Conservation (phyloP, 179 eudicot species). For the Dionaea muscipula region DNA sequence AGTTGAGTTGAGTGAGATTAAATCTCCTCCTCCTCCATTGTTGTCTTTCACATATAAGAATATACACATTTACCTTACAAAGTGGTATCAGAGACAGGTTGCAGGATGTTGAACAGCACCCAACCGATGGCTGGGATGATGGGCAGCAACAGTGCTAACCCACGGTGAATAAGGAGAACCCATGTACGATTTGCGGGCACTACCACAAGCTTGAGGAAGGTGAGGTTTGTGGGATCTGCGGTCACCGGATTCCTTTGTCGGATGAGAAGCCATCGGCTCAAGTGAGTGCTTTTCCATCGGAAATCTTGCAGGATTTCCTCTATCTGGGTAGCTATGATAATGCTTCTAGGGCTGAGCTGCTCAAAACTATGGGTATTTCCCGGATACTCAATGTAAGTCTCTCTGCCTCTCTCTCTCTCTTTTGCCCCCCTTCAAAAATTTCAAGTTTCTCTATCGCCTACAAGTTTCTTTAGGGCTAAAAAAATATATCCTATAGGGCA, state of each 20-base stretch:
- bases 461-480: background rate
- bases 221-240: conserved; percentile 82
- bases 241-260: conserved; percentile 51
- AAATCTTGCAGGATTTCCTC: conserved; percentile 72
- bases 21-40: too few relatives aligned
- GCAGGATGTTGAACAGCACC: conserved; percentile 76
- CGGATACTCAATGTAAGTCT: conserved; percentile 65
- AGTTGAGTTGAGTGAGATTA: too few relatives aligned
- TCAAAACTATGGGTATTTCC: conserved; percentile 72
- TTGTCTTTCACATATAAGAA: too few relatives aligned
- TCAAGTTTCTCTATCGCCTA: too few relatives aligned
- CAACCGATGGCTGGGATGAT: conserved; percentile 71
- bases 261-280: conserved; percentile 29
- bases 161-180: conserved; percentile 84
- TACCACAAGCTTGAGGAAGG: conserved; percentile 93
- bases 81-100: too few relatives aligned
- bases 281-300: conserved; percentile 73
- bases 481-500: too few relatives aligned
- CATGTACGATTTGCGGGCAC: conserved; percentile 79
- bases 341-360: conserved; percentile 76
- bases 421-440: too few relatives aligned
- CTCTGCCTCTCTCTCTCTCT: too few relatives aligned
- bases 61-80: too few relatives aligned
- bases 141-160: conserved; percentile 68
- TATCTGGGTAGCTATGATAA: conserved; percentile 83